phyloP scores from a whole-genome alignment of 2,329 filamentous ascomycete genomes.

The Colletotrichum liriopes region DNA sequence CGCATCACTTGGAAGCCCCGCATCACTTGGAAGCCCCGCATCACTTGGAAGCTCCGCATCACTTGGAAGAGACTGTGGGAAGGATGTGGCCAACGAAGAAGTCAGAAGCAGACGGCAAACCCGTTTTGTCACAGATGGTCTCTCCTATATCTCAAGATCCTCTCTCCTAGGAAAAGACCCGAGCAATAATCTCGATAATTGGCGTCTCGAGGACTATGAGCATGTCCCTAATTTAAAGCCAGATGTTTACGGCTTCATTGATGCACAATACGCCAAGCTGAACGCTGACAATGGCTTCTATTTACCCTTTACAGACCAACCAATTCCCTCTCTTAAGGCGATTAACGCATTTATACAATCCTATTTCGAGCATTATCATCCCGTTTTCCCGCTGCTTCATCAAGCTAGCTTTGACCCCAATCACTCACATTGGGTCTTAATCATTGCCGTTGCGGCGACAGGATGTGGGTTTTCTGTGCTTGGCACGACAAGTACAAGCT shows the following conservation, averaged over 20 bases:
- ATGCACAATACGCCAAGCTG: neutral
- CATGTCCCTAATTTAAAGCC: neutral
- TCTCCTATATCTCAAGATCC: neutral
- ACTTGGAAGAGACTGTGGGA: neutral
- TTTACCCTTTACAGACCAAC: neutral
- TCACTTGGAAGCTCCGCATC: neutral
- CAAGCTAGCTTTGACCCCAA: neutral
- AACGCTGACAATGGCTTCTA: neutral
- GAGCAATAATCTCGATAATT: neutral
- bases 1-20: neutral
- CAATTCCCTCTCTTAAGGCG: neutral
- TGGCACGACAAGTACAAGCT: neutral
- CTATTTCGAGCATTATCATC: conserved; percentile 7
- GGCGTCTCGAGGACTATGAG: conserved; percentile 3
- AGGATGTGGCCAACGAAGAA: neutral
- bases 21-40: neutral
- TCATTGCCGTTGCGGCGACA: neutral
- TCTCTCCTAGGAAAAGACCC: neutral
- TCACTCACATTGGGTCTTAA: neutral
- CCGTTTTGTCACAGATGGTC: neutral
- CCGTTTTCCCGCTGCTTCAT: conserved; percentile 3
- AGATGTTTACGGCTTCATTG: neutral
- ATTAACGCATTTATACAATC: neutral
- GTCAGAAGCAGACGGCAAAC: neutral
- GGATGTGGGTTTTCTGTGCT: conserved; percentile 1